Percentiles rank a stretch among this genome's conserved stretches.
Conservation (phyloP, 2,329 filamentous ascomycete genomes). For the Leptographium wingfieldii region DNA sequence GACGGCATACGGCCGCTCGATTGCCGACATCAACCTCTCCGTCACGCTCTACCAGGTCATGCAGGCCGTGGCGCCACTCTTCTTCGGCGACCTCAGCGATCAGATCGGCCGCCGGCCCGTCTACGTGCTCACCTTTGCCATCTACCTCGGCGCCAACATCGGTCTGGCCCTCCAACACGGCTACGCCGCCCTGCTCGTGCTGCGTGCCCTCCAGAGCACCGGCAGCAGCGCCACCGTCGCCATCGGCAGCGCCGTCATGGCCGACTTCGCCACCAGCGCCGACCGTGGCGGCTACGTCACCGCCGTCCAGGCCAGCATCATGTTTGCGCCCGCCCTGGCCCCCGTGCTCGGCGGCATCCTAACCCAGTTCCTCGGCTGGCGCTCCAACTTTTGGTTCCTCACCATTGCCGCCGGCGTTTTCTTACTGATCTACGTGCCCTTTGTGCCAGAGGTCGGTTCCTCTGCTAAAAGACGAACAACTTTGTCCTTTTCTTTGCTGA, state of each 20-base stretch:
- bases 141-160: conserved; percentile 33
- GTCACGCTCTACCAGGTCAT: conserved; percentile 35
- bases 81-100: conserved; percentile 39
- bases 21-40: conserved; percentile 25
- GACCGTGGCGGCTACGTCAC: conserved; percentile 44
- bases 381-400: conserved; percentile 44
- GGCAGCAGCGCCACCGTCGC: conserved; percentile 43
- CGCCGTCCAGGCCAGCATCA: conserved; percentile 28
- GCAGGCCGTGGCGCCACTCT: conserved; percentile 36
- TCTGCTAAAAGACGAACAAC: background rate
- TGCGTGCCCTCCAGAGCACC: conserved; percentile 37
- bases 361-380: conserved; percentile 38
- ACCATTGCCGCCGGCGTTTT: conserved; percentile 27
- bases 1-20: conserved; percentile 22
- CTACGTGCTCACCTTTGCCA: conserved; percentile 32
- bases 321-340: conserved; percentile 28
- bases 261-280: conserved; percentile 30
- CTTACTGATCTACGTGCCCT: conserved; percentile 18
- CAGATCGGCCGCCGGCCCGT: conserved; percentile 32
- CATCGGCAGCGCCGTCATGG: conserved; percentile 38
- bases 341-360: conserved; percentile 42
- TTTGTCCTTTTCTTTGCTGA: too few species aligned
- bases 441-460: conserved; percentile 11
- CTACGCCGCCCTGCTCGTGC: conserved; percentile 30
- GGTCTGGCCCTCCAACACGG: conserved; percentile 29